Base-by-base conservation (phyloP, 2,329 filamentous ascomycete species). In the Xylariales sp. region DNA sequence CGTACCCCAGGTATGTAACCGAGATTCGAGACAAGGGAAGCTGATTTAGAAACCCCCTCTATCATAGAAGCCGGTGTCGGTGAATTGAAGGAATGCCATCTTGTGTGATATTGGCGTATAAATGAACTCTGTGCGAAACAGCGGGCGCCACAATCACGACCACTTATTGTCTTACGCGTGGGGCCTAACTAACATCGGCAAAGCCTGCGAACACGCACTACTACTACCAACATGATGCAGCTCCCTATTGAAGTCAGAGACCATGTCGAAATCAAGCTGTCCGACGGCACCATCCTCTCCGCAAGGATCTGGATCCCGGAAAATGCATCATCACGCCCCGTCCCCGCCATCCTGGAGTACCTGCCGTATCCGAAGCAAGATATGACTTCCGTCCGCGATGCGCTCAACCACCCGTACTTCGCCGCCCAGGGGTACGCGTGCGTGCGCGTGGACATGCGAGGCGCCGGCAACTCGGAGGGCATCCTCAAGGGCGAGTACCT, bases 401-500 rank as follows among this genome's bases (percentile, higher is more conserved):
- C 29, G 5, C 29, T 31, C 29, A 31, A 18, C 14, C 29, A 31
- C 8, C 29, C 29, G 6, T 31, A 31, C 14, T 31, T 31, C 20
- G 29, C 29, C 11, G 16, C 16, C 16, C 29, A 31, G 3, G 29
- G 29, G 8, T 31, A 31, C 29, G 29, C 29, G 2, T 16, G 29
- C 14, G 29, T 31, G 13, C 29, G 29, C 15, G 29, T 31, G 7
- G 29, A 31, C 14, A 31, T 31, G 29, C 16, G 29, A 12, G 29
- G 29, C 29, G 17, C 29, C 3, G 29, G 29, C 16, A 18, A 31
- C 29, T 31, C 29, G 29, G 29, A 31, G 29, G 29, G 29, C 29
- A 10, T 31, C 10, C 14, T 31, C 16, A 16, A 18, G 16, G 29
- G 29, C 16, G 29, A 31, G 14, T 31, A 31, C 16, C 29, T 31